Conservation (phyloP, 495 filamentous ascomycete species). For the Pyrenula massariospora region DNA sequence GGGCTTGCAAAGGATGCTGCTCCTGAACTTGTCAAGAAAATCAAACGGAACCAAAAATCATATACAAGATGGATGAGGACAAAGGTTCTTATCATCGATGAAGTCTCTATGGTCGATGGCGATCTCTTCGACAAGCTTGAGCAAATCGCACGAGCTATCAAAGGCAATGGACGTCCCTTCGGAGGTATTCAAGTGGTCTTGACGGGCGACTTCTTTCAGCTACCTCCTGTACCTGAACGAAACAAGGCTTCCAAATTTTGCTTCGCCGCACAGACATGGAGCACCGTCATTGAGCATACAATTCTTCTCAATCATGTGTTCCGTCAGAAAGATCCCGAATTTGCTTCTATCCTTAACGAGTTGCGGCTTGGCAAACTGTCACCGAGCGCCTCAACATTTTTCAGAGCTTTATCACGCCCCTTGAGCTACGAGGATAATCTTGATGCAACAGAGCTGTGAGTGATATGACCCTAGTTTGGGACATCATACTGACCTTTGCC, state of each 20-base stretch:
- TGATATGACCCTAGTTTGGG: neutral
- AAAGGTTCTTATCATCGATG: constrained; percentile 79
- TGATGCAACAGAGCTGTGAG: constrained; percentile 80
- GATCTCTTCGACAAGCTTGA: constrained; percentile 96
- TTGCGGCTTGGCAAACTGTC: constrained; percentile 82
- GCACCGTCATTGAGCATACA: constrained; percentile 84
- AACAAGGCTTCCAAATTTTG: constrained; percentile 70
- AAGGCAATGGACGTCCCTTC: constrained; percentile 85
- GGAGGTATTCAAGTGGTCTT: constrained; percentile 94
- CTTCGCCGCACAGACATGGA: constrained; percentile 87
- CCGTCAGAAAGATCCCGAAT: constrained; percentile 85
- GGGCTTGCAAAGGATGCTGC: constrained; percentile 85
- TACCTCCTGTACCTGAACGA: constrained; percentile 83
- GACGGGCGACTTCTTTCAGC: constrained; percentile 94
- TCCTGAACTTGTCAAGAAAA: constrained; percentile 77
- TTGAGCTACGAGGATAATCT: constrained; percentile 64
- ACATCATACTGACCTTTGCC: neutral
- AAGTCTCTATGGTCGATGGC: constrained; percentile 97
- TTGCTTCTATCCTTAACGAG: constrained; percentile 92
- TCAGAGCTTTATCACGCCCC: constrained; percentile 57
- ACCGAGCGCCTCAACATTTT: constrained; percentile 54
- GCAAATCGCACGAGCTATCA: constrained; percentile 63
- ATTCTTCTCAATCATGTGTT: constrained; percentile 94
- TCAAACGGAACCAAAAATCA: constrained; percentile 78
- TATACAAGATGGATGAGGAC: constrained; percentile 80